Evolutionary conservation across 176 grass and related monocot species (phyloP).

Genomic region (Oryza glaberrima): DNA sequence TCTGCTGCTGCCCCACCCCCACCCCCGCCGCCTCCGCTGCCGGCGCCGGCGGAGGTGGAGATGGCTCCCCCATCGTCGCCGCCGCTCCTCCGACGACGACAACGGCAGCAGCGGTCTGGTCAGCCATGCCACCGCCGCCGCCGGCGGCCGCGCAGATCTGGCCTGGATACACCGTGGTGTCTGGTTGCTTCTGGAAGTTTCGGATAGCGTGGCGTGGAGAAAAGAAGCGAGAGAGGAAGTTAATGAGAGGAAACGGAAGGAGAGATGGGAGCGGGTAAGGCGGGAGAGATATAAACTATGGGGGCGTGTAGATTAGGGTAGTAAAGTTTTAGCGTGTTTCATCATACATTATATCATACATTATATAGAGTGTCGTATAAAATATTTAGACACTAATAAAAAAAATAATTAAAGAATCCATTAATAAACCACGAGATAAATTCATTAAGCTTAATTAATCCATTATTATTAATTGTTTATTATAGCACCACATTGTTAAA

Average conservation of each 20-base stretch:
- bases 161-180: background rate
- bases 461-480: no score
- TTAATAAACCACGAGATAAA: no score
- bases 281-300: constrained; percentile 23
- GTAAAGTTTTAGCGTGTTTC: no score
- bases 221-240: background rate
- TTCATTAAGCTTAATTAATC: no score
- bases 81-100: background rate
- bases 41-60: background rate
- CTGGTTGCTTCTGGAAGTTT: constrained; percentile 57
- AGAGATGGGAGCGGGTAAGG: background rate
- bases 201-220: constrained; percentile 42
- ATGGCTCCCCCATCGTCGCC: background rate
- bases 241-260: background rate
- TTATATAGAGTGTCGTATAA: no score
- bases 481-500: no score
- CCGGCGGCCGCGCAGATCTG: constrained; percentile 32
- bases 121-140: constrained; percentile 19
- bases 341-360: accelerated
- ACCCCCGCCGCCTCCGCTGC: background rate
- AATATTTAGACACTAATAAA: no score
- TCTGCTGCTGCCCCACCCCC: constrained; percentile 29
- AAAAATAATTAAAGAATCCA: no score
- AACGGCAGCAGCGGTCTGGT: background rate
- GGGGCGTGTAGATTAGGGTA: no score